Base-by-base conservation (phyloP, 768 basidiomycete species). In the Pulveroboletus sp. region DNA sequence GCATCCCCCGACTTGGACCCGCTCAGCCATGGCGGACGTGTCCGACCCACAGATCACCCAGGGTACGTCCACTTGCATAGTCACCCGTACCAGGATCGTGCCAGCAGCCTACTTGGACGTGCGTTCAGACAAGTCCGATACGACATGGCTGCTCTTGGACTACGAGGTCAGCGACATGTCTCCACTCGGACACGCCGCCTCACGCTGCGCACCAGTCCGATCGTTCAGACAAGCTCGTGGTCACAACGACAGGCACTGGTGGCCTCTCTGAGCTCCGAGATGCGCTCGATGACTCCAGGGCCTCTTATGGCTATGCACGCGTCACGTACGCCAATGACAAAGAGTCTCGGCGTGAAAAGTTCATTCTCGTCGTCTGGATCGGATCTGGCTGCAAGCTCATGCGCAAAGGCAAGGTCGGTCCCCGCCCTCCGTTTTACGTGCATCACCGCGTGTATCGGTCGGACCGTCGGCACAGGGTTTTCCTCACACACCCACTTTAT, bases 81-180 rank as follows among this genome's bases (percentile, higher is more conserved):
- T 27, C 25, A 9, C 25, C 25, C 25, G 2, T 11, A 48, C 56
- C 47, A n/a, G n/a, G n/a, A n/a, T n/a, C n/a, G n/a, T n/a, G n/a
- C n/a, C n/a, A n/a, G n/a, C 65, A 91, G 94, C 92, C 27, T 95
- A 97, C 76, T 75, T 80, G 67, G 88, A 93, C 57, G 86, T 97
- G 46, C 85, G 94, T 56, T 77, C 75, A 53, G 84, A 90, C 76
- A 93, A 93, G 63, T 76, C 84, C 33, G 87, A 90, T 25, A 88
- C 83, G 27, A 97, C 89, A 66, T 97, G 93, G 93, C 64, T 94
- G 38, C 74, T 97, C 48, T 71, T 97, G 49, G 90, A 95, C 66
- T 98, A 97, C 67, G 85, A 87, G 74, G 85, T 82, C 56, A 62
- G 75, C 48, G n/a, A n/a, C n/a, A n/a, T 39, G 36, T 27, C 20